A percentile compares a stretch with the other conserved stretches of the same genome.
Evolutionary conservation across 768 basidiomycete genomes (phyloP).

Genomic region (Psilocybe subaeruginosa): DNA sequence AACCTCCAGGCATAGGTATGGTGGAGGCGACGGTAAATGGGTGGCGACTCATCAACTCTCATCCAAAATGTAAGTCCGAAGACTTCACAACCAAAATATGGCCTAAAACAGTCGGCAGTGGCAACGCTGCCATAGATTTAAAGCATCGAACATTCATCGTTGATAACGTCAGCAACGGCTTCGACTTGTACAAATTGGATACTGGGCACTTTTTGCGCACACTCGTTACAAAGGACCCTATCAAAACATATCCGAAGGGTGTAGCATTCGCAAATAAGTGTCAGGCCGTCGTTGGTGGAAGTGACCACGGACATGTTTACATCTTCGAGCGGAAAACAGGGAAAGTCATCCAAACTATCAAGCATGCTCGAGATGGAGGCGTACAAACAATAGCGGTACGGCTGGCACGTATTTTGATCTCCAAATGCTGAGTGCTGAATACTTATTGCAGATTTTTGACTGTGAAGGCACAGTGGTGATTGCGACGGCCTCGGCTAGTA

Average conservation of each 20-base stretch:
- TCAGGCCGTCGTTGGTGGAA: background rate
- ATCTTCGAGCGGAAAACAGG: background rate
- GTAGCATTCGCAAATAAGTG: background rate
- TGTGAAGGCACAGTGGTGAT: too few species aligned
- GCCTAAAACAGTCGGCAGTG: background rate
- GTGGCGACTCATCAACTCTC: too few species aligned
- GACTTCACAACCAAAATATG: too few species aligned
- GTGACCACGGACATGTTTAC: background rate
- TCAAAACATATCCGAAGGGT: background rate
- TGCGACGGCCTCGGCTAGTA: too few species aligned
- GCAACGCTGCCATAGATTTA: background rate
- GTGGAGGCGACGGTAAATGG: too few species aligned
- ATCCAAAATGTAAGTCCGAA: background rate
- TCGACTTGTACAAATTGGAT: background rate
- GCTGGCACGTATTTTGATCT: background rate
- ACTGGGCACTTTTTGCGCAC: background rate
- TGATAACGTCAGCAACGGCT: background rate
- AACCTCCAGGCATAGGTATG: background rate
- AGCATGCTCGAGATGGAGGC: background rate
- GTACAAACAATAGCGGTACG: background rate
- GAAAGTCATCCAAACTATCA: background rate
- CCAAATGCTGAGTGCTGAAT: too few species aligned
- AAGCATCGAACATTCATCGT: background rate
- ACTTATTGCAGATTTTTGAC: too few species aligned
- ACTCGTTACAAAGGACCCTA: background rate